Percentiles rank a stretch among this genome's conserved stretches.
These are phyloP conservation scores for Pontederia paniculata DNA, from an alignment of 176 grass and related monocot species.

Conservation along the genomic window DNA sequence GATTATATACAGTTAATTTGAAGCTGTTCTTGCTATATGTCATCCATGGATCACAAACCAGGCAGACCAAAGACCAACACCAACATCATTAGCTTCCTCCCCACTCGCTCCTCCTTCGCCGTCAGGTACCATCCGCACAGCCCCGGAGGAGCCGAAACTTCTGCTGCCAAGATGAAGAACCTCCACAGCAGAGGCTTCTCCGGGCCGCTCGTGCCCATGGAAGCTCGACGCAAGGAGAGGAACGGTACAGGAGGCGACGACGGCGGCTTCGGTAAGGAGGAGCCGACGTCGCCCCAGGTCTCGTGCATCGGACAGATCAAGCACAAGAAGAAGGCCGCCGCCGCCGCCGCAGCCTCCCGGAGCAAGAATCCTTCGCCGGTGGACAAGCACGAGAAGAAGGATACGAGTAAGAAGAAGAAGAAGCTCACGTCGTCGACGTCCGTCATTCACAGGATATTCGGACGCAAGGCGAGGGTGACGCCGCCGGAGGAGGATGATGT, in stretches of 20 bases:
- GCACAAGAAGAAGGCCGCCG: constrained; percentile 24
- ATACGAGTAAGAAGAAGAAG: constrained; percentile 6
- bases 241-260: background rate
- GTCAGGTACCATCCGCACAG: constrained; percentile 11
- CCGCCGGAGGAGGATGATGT: no score
- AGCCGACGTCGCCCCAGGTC: constrained; percentile 77
- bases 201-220: constrained; percentile 59
- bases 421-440: constrained; percentile 21
- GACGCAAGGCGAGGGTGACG: constrained; percentile 21
- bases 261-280: no score
- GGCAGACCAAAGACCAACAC: constrained; percentile 25
- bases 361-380: background rate
- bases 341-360: no score
- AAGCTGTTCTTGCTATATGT: no score
- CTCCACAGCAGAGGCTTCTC: constrained; percentile 56
- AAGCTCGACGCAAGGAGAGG: constrained; percentile 31
- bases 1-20: no score
- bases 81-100: constrained; percentile 43
- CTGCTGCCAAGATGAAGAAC: constrained; percentile 19
- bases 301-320: constrained; percentile 94
- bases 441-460: constrained; percentile 36
- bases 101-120: constrained; percentile 38
- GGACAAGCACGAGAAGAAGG: constrained; percentile 30
- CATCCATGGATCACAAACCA: no score
- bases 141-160: background rate